phyloP scores from a whole-genome alignment of 345 rosid species.

The Gossypium longicalyx region DNA sequence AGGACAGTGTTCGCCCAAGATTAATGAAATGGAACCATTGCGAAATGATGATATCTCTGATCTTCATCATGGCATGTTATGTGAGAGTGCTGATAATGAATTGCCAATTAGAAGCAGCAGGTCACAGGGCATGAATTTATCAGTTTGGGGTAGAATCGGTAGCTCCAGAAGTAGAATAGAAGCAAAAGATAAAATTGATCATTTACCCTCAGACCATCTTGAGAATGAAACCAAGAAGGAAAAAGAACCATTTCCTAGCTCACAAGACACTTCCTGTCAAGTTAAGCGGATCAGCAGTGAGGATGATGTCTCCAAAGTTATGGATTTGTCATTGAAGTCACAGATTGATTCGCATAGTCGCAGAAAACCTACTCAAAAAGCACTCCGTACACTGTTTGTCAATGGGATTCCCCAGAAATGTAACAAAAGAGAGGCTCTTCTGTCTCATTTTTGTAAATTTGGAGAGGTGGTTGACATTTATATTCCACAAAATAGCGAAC shows the following conservation, averaged over 20 bases:
- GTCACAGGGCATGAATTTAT: slow-evolving; percentile 39
- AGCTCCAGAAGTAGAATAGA: slow-evolving; percentile 40
- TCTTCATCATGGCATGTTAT: slow-evolving; percentile 30
- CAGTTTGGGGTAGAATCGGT: slow-evolving; percentile 75
- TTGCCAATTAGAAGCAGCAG: slow-evolving; percentile 32
- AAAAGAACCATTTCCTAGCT: slow-evolving; percentile 30
- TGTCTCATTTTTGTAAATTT: slow-evolving; percentile 85
- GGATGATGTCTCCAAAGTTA: slow-evolving; percentile 31
- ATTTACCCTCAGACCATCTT: slow-evolving; percentile 34
- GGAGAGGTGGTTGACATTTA: slow-evolving; percentile 88
- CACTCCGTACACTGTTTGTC: slow-evolving; percentile 82
- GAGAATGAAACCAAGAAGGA: slow-evolving; percentile 54
- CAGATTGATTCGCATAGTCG: slow-evolving; percentile 36
- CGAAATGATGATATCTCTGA: slow-evolving; percentile 43
- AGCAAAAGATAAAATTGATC: slow-evolving; percentile 52
- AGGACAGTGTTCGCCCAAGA: slow-evolving; percentile 44
- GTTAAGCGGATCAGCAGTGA: slow-evolving; percentile 45
- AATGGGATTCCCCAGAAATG: slow-evolving; percentile 70
- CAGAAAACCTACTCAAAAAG: slow-evolving; percentile 73
- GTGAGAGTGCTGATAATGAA: slow-evolving; percentile 38
- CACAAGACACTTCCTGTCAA: slow-evolving; percentile 33
- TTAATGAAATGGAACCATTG: slow-evolving; percentile 49
- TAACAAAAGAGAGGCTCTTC: slow-evolving; percentile 79
- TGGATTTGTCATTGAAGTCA: slow-evolving; percentile 38
- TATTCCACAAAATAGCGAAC: slow-evolving; percentile 69